Evolutionary conservation across 352 stramenopile genomes (phyloP).

Genomic region (Phytophthora gonapodyides): DNA sequence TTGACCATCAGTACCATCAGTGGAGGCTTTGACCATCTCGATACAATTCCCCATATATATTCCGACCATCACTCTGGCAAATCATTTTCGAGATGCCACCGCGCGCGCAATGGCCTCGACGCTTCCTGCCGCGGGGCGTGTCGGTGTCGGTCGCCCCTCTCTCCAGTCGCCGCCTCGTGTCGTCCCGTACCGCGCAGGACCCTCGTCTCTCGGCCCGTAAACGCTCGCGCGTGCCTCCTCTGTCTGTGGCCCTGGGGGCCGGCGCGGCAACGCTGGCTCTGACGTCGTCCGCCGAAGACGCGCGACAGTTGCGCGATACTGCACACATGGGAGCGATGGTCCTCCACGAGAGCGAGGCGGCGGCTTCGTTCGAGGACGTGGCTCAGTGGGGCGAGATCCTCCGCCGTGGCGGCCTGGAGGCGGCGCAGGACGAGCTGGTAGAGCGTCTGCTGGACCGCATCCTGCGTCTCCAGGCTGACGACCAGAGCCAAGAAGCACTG

Average conservation of each 20-base stretch:
- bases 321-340: slow-evolving; percentile 38
- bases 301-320: slow-evolving; percentile 27
- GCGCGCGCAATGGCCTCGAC: slow-evolving; percentile 12
- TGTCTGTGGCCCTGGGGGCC: slow-evolving; percentile 22
- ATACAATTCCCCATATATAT: no score
- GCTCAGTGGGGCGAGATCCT: slow-evolving; percentile 19
- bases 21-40: no score
- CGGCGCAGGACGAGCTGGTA: slow-evolving; percentile 28
- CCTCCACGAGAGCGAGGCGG: slow-evolving; percentile 26
- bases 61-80: slow-evolving; percentile 19
- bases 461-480: slow-evolving; percentile 21
- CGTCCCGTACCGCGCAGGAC: neutral
- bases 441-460: slow-evolving; percentile 28
- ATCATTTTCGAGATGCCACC: slow-evolving; percentile 14
- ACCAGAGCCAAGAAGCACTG: slow-evolving; percentile 30
- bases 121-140: slow-evolving; percentile 17
- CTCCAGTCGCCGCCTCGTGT: slow-evolving; percentile 8
- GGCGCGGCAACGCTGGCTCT: slow-evolving; percentile 23
- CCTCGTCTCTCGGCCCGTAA: slow-evolving; percentile 7
- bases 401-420: slow-evolving; percentile 19
- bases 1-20: no score
- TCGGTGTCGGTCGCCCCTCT: neutral
- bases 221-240: slow-evolving; percentile 20
- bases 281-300: slow-evolving; percentile 12
- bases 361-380: slow-evolving; percentile 13